Percentiles rank a stretch among this genome's conserved stretches.
Evolutionary conservation across 2,329 filamentous ascomycete species (phyloP).

Genomic region (Escovopsis sp.): DNA sequence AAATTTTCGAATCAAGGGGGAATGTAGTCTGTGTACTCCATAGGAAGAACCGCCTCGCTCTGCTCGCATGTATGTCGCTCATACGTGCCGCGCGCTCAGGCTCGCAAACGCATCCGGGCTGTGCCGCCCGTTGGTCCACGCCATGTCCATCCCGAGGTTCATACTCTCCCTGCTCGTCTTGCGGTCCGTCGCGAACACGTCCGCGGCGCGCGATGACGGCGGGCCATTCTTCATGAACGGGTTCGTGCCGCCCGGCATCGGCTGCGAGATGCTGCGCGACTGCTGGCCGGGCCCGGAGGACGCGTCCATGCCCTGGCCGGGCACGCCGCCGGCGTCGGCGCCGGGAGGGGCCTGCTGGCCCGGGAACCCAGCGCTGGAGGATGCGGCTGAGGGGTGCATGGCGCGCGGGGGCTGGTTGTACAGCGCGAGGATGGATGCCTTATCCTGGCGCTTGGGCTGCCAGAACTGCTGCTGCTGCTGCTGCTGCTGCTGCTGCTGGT

Average conservation of each 20-base stretch:
- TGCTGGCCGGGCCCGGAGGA: slow-evolving; percentile 10
- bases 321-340: slow-evolving; percentile 13
- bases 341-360: slow-evolving; percentile 13
- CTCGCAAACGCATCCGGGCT: slow-evolving; percentile 71
- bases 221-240: slow-evolving; percentile 35
- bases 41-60: not conserved
- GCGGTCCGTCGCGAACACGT: slow-evolving; percentile 24
- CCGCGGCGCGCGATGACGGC: slow-evolving; percentile 18
- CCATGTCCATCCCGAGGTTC: slow-evolving; percentile 47
- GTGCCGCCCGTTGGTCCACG: slow-evolving; percentile 55
- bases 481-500: slow-evolving; percentile 14
- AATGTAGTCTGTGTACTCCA: not conserved
- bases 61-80: slow-evolving; percentile 17
- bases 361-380: slow-evolving; percentile 16
- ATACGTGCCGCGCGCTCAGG: slow-evolving; percentile 47
- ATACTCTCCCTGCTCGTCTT: slow-evolving; percentile 54
- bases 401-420: slow-evolving; percentile 46
- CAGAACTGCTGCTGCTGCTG: slow-evolving; percentile 14
- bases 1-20: not conserved
- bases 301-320: slow-evolving; percentile 15
- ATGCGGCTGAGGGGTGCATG: slow-evolving; percentile 24
- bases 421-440: slow-evolving; percentile 60
- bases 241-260: slow-evolving; percentile 30
- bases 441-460: slow-evolving; percentile 43
- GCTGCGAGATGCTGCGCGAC: slow-evolving; percentile 18